These are phyloP conservation scores for Primulina eburnea DNA, from an alignment of 257 asterid genomes.

Conservation along the genomic window DNA sequence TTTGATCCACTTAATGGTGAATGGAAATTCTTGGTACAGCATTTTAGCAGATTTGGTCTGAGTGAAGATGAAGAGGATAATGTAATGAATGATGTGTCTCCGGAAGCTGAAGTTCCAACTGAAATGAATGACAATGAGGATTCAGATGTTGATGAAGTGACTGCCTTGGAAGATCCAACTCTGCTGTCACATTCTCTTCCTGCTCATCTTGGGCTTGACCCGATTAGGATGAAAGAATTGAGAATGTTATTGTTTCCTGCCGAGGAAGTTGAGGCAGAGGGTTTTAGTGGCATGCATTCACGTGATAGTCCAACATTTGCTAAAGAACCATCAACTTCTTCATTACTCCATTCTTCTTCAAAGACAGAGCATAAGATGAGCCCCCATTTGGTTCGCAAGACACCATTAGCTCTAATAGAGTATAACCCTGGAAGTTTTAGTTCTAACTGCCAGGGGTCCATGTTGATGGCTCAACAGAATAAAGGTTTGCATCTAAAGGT, in stretches of 20 bases:
- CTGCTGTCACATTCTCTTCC: conserved; percentile 92
- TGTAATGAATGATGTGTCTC: conserved; percentile 59
- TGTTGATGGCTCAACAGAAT: conserved; percentile 76
- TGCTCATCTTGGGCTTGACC: conserved; percentile 94
- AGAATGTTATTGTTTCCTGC: conserved; percentile 67
- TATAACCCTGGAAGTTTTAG: conserved; percentile 67
- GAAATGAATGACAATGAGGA: conserved; percentile 49
- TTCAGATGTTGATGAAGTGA: conserved; percentile 59
- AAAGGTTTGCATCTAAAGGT: conserved; percentile 52
- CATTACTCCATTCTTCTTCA: conserved; percentile 45
- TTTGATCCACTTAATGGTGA: conserved; percentile 56
- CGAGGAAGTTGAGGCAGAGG: conserved; percentile 65
- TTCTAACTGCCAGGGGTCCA: conserved; percentile 62
- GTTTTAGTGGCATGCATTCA: conserved; percentile 34
- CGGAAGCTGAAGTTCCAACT: conserved; percentile 46
- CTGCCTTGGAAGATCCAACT: conserved; percentile 41
- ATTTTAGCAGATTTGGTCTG: conserved; percentile 95
- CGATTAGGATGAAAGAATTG: conserved; percentile 77
- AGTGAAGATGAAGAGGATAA: conserved; percentile 83
- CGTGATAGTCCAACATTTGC: conserved; percentile 40
- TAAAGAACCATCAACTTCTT: conserved; percentile 62
- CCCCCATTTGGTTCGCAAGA: conserved; percentile 61
- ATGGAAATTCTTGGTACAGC: conserved; percentile 87
- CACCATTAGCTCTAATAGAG: conserved; percentile 83
- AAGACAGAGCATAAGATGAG: conserved; percentile 36